Evolutionary conservation across 208 protist species (phyloP), one percentile per base, ranked within the genome.

Genomic region (Novymonas esmeraldas): DNA sequence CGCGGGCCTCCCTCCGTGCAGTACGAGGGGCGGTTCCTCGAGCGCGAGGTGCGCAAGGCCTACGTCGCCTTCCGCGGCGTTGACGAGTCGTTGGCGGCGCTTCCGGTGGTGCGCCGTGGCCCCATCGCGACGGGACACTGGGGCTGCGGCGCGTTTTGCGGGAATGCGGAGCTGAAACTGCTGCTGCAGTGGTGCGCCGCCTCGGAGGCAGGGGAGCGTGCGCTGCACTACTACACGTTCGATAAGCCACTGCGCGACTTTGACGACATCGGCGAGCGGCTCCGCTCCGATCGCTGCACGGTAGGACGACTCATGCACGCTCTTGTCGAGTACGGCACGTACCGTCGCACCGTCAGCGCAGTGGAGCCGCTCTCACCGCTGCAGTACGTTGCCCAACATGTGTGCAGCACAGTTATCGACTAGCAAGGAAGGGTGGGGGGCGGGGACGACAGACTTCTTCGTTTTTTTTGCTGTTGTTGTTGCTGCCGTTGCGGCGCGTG

Each of bases 61-160:
- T 95, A 78, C 64, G 81, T 90, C 20, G 81, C 70, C 41, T 96
- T 97, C 58, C 36, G 75, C 55, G 81, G 76, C 20, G 39, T 72
- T 2, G 14, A 50, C 2, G 68, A 38, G 1, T 7, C 54, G 20
- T 46, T 65, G 22, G 72, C 69, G 20, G 51, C 61, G 14, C 52
- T 83, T 24, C 22, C 39, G 0, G 63, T 48, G 2, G 59, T 72
- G 13, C 72, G 70, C 20, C 46, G 31, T 0, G 84, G 80, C 13
- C 39, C 78, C 57, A 68, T 95, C 2, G 83, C 84, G 11, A 96
- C 90, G 2, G 94, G 94, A 4, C 88, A 95, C 58, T 98, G 95
- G 94, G 94, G 95, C 44, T 97, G 95, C 64, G 94, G 94, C 36
- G 90, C 90, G 10, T 98, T 98, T 66, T 66, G 79, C 51, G 93